Percentiles rank a stretch among this genome's conserved stretches.
phyloP scores from a whole-genome alignment of 768 basidiomycete genomes.

The Neoboletus brunneissimus region DNA sequence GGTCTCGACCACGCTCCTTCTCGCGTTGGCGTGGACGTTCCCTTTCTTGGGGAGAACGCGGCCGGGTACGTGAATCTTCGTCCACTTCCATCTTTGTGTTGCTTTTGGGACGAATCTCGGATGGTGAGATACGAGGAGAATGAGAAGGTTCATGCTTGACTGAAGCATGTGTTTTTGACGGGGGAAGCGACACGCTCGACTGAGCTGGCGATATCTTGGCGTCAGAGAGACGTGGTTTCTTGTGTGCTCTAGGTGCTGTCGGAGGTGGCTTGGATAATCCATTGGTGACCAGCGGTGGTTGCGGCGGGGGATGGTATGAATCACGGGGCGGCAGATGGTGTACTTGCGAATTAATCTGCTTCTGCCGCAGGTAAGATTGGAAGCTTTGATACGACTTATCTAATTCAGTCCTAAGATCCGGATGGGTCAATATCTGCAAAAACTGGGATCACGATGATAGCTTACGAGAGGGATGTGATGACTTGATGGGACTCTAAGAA shows the following conservation, averaged over 20 bases:
- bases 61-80: conserved; percentile 45
- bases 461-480: conserved; percentile 71
- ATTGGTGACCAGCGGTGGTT: conserved; percentile 32
- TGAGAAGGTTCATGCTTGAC: conserved; percentile 29
- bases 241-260: conserved; percentile 77
- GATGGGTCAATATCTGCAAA: conserved; percentile 13
- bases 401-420: conserved; percentile 58
- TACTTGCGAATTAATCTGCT: conserved; percentile 26
- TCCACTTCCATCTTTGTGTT: conserved; percentile 54
- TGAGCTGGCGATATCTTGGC: conserved; percentile 35
- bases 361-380: conserved; percentile 43
- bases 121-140: conserved; percentile 28
- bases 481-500: conserved; percentile 72
- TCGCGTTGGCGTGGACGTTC: conserved; percentile 40
- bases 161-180: conserved; percentile 19
- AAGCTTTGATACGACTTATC: conserved; percentile 74
- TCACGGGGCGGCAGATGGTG: conserved; percentile 43
- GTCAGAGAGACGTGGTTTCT: conserved; percentile 74
- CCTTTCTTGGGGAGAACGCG: conserved; percentile 42
- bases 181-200: conserved; percentile 31
- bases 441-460: conserved; percentile 14
- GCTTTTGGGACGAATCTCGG: conserved; percentile 28
- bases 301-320: conserved; percentile 37
- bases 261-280: conserved; percentile 55
- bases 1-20: conserved; percentile 36